Conservation (phyloP, 1,284 basidiomycete genomes). For the Ceratobasidium sp. region DNA sequence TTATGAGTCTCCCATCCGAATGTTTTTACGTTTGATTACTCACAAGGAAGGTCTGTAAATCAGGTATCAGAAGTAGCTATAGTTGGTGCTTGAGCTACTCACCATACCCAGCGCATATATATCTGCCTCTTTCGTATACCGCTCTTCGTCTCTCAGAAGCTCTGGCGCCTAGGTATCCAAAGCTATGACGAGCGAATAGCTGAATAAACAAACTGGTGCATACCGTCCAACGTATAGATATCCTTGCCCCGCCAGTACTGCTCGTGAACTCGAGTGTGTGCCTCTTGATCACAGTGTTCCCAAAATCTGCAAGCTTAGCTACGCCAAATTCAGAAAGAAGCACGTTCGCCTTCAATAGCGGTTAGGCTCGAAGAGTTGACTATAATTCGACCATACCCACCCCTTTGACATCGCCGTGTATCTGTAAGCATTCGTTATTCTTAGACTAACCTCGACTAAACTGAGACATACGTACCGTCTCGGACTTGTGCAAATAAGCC, state of each 20-base stretch:
- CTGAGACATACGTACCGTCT: background rate
- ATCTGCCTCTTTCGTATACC: background rate
- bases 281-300: background rate
- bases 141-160: background rate
- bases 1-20: background rate
- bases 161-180: background rate
- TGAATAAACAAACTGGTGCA: background rate
- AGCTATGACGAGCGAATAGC: background rate
- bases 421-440: background rate
- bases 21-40: background rate
- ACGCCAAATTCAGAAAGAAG: background rate
- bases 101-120: conserved; percentile 27
- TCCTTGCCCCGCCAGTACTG: too few relatives aligned
- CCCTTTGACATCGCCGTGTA: conserved; percentile 6
- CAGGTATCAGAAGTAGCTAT: background rate
- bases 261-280: background rate
- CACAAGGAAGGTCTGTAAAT: background rate
- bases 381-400: background rate
- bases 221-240: background rate
- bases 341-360: background rate
- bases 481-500: background rate
- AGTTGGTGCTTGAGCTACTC: background rate
- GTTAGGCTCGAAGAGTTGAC: background rate
- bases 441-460: too few relatives aligned
- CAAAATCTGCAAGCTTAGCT: background rate